Percentiles rank a stretch among this genome's conserved stretches.
Conservation (phyloP, 2,329 filamentous ascomycete genomes). For the Ambrosiella xylebori region DNA sequence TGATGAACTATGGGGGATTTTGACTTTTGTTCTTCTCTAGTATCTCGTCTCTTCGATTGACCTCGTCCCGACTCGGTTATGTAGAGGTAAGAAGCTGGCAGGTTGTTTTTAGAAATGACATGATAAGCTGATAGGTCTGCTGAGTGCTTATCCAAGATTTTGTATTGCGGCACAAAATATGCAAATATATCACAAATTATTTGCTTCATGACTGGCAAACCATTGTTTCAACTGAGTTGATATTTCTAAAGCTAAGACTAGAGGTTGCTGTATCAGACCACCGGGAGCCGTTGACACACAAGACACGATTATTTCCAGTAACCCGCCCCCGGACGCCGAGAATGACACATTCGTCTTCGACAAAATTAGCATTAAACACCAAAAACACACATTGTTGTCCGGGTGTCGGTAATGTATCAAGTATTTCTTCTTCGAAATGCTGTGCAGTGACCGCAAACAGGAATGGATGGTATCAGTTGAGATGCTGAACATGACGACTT, state of each 20-base stretch:
- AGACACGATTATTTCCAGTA: too few relatives aligned
- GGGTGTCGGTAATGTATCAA: background rate
- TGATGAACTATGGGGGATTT: background rate
- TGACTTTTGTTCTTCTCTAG: background rate
- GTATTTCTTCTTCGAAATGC: background rate
- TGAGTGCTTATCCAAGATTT: too few relatives aligned
- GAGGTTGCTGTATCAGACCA: too few relatives aligned
- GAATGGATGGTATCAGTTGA: background rate
- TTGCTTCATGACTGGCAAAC: too few relatives aligned
- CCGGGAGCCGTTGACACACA: too few relatives aligned
- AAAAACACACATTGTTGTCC: background rate
- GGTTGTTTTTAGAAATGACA: constrained; percentile 3
- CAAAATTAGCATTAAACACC: too few relatives aligned
- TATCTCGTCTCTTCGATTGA: background rate
- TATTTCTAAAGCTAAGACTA: too few relatives aligned
- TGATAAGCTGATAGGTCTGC: background rate
- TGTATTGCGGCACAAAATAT: too few relatives aligned
- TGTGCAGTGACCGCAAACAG: background rate
- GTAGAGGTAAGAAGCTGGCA: constrained; percentile 1
- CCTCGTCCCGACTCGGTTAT: constrained; percentile 3
- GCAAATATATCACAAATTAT: too few relatives aligned
- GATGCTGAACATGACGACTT: background rate
- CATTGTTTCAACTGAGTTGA: too few relatives aligned
- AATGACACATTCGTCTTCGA: too few relatives aligned
- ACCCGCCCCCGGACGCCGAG: too few relatives aligned